A percentile compares a stretch with the other conserved stretches of the same genome.
Conservation (phyloP, 495 filamentous ascomycete species). For the Hypoxylon rickii region DNA sequence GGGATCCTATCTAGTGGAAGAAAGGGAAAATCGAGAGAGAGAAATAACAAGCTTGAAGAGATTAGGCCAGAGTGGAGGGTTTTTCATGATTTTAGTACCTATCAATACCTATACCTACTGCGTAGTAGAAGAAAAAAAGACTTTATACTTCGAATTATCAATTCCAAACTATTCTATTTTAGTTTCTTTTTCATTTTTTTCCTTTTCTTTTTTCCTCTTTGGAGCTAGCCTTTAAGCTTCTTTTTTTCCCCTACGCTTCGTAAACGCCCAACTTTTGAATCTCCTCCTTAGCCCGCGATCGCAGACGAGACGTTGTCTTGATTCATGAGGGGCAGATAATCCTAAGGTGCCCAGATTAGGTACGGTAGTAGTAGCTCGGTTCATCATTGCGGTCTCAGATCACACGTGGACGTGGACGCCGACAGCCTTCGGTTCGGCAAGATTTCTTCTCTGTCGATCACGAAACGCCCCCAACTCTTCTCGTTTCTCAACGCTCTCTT, state of each 20-base stretch:
- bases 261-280: too few species aligned
- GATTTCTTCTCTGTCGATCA: slow-evolving; percentile 32
- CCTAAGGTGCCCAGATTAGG: not conserved
- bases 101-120: not conserved
- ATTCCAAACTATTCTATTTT: slow-evolving; percentile 1
- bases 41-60: not conserved
- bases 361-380: slow-evolving; percentile 5
- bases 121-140: not conserved
- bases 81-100: slow-evolving; percentile 1
- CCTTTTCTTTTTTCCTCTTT: not conserved
- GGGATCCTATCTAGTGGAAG: not conserved
- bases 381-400: slow-evolving; percentile 22
- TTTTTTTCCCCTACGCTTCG: not conserved
- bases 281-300: too few species aligned
- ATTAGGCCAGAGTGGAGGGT: slow-evolving; percentile 1
- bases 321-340: slow-evolving; percentile 12
- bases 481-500: slow-evolving; percentile 14
- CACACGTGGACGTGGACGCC: slow-evolving; percentile 37
- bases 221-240: not conserved
- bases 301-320: slow-evolving; percentile 33
- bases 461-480: slow-evolving; percentile 29
- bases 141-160: not conserved
- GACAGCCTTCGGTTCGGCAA: slow-evolving; percentile 31
- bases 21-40: slow-evolving; percentile 19
- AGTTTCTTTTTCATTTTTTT: not conserved